Conservation (phyloP, 1,139 yeast species). For the Nakaseomyces glabratus region DNA sequence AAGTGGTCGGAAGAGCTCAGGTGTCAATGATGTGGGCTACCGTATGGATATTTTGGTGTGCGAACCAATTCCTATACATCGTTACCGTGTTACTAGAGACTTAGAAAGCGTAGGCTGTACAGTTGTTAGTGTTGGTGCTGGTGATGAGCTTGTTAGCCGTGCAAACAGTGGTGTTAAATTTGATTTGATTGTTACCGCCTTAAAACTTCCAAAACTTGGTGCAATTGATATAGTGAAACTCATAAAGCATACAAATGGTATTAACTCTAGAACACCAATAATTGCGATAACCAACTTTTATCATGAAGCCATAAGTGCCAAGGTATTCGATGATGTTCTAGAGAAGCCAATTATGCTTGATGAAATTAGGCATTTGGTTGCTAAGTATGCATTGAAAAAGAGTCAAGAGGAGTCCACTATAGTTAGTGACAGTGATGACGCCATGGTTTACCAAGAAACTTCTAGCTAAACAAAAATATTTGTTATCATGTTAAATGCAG, state of each 20-base stretch:
- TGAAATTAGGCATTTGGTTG: conserved; percentile 33
- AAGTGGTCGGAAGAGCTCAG: conserved; percentile 24
- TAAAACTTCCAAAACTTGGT: conserved; percentile 54
- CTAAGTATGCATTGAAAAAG: conserved; percentile 28
- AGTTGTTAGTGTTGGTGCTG: conserved; percentile 69
- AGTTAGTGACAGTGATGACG: conserved; percentile 26
- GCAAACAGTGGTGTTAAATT: conserved; percentile 79
- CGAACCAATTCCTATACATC: conserved; percentile 77
- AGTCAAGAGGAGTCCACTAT: conserved; percentile 29
- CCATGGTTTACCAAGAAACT: background rate
- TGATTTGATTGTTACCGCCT: conserved; percentile 74
- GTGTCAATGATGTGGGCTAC: conserved; percentile 17
- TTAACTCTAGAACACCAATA: conserved; percentile 68
- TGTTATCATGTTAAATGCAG: no score
- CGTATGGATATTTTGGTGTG: conserved; percentile 64
- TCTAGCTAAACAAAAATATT: no score
- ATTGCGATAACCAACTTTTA: conserved; percentile 69
- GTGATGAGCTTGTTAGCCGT: conserved; percentile 73
- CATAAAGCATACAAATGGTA: conserved; percentile 65
- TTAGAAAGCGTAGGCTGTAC: conserved; percentile 70
- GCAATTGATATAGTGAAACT: conserved; percentile 73
- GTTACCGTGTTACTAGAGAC: conserved; percentile 58
- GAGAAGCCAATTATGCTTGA: conserved; percentile 62
- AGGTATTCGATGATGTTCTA: conserved; percentile 60
- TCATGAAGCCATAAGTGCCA: conserved; percentile 52